Conservation (phyloP, 2,329 filamentous ascomycete genomes). For the Trichophaea hybrida region DNA sequence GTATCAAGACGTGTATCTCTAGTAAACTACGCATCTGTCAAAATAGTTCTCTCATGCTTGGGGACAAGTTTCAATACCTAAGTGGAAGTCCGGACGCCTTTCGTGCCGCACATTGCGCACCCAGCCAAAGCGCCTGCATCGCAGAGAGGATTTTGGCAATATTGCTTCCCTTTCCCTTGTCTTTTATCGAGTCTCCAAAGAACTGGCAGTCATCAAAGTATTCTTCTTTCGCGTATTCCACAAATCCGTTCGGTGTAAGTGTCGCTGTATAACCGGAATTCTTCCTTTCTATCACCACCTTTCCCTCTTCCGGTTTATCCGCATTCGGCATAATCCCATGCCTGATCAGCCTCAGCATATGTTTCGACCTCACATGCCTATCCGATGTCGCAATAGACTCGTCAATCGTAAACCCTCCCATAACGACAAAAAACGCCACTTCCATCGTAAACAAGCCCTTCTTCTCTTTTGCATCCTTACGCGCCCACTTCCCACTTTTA, state of each 20-base stretch:
- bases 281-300: not conserved
- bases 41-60: not conserved
- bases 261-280: constrained; percentile 5
- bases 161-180: constrained; percentile 21
- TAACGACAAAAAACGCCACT: constrained; percentile 12
- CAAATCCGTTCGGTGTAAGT: constrained; percentile 8
- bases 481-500: not conserved
- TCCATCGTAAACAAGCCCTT: not conserved
- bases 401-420: constrained; percentile 14
- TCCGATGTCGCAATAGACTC: not conserved
- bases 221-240: constrained; percentile 2
- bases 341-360: not conserved
- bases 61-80: not conserved
- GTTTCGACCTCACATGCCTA: not conserved
- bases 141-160: constrained; percentile 16
- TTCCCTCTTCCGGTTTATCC: too few relatives aligned
- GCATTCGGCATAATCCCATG: not conserved
- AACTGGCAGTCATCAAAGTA: not conserved
- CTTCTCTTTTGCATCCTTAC: not conserved
- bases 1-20: constrained; percentile 10
- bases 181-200: constrained; percentile 1
- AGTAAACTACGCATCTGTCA: not conserved
- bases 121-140: constrained; percentile 17
- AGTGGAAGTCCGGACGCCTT: constrained; percentile 7
- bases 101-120: constrained; percentile 14